Conservation (phyloP, 805 yeast species). For the Wickerhamomyces bovis region DNA sequence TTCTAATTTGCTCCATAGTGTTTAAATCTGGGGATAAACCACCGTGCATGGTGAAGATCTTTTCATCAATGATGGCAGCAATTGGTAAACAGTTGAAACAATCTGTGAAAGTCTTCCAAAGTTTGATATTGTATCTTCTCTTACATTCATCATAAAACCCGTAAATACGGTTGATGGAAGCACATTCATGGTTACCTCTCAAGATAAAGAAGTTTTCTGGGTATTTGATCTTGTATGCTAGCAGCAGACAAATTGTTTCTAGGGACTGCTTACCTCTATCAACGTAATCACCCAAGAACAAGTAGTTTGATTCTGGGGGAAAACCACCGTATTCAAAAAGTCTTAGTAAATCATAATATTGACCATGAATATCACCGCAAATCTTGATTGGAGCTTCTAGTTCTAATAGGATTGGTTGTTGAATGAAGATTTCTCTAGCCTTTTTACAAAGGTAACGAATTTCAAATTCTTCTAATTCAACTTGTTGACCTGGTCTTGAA, state of each 20-base stretch:
- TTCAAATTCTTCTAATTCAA: slow-evolving; percentile 87
- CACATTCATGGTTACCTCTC: slow-evolving; percentile 98
- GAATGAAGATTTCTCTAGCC: slow-evolving; percentile 96
- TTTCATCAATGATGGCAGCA: slow-evolving; percentile 97
- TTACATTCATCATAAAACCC: slow-evolving; percentile 98
- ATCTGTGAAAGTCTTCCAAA: slow-evolving; percentile 98
- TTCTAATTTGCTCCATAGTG: slow-evolving; percentile 97
- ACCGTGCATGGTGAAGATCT: slow-evolving; percentile 98
- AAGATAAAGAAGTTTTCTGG: slow-evolving; percentile 96
- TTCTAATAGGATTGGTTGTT: slow-evolving; percentile 92
- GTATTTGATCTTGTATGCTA: slow-evolving; percentile 95
- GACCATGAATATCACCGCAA: slow-evolving; percentile 98
- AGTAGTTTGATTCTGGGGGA: slow-evolving; percentile 97
- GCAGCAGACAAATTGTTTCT: slow-evolving; percentile 88
- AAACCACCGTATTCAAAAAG: slow-evolving; percentile 97
- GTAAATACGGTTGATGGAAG: slow-evolving; percentile 94
- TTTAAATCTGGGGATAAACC: slow-evolving; percentile 96
- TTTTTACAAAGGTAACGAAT: slow-evolving; percentile 93
- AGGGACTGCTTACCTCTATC: slow-evolving; percentile 98
- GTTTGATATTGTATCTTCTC: slow-evolving; percentile 95
- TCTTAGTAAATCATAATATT: slow-evolving; percentile 91
- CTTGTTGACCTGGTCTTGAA: slow-evolving; percentile 97
- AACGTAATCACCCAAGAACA: slow-evolving; percentile 94
- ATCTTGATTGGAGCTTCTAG: slow-evolving; percentile 94
- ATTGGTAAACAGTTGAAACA: slow-evolving; percentile 98